Evolutionary conservation across 2,329 filamentous ascomycete species (phyloP).

Genomic region (Orbilia blumenaviensis): DNA sequence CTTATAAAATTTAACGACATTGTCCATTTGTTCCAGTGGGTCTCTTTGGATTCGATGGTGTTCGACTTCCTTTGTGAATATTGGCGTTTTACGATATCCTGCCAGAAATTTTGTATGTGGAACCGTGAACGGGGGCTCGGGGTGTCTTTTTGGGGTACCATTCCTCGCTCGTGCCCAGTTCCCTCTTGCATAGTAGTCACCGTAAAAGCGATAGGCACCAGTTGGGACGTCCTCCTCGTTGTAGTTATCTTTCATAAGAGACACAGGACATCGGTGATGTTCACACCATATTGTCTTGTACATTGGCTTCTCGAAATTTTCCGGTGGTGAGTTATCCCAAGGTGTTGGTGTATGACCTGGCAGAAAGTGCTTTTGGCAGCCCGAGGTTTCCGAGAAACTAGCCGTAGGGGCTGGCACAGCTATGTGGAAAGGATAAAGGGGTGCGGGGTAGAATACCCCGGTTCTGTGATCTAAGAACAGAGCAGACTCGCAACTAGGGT

Average conservation of each 20-base stretch:
- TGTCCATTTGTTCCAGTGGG: background rate
- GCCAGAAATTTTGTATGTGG: background rate
- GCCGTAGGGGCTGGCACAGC: background rate
- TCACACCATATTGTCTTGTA: constrained; percentile 40
- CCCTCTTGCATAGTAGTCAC: background rate
- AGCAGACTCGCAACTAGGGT: constrained; percentile 20
- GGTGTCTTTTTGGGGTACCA: background rate
- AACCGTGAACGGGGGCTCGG: background rate
- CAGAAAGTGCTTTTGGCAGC: background rate
- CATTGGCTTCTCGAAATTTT: background rate
- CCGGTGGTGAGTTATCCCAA: background rate
- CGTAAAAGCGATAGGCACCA: background rate
- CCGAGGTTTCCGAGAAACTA: background rate
- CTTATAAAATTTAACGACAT: constrained; percentile 3
- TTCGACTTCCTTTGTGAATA: too few species aligned
- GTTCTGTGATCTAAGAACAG: constrained; percentile 28
- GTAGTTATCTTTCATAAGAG: background rate
- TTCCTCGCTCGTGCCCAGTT: background rate
- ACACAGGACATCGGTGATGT: constrained; percentile 19
- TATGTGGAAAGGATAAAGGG: constrained; percentile 6
- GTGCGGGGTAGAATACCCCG: constrained; percentile 25
- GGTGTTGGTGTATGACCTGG: background rate
- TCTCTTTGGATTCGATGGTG: background rate
- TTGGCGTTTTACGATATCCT: background rate
- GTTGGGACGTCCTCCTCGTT: background rate